A percentile compares a stretch with the other conserved stretches of the same genome.
Conservation (phyloP, 306 rosid species). For the Boehmeria nivea region DNA sequence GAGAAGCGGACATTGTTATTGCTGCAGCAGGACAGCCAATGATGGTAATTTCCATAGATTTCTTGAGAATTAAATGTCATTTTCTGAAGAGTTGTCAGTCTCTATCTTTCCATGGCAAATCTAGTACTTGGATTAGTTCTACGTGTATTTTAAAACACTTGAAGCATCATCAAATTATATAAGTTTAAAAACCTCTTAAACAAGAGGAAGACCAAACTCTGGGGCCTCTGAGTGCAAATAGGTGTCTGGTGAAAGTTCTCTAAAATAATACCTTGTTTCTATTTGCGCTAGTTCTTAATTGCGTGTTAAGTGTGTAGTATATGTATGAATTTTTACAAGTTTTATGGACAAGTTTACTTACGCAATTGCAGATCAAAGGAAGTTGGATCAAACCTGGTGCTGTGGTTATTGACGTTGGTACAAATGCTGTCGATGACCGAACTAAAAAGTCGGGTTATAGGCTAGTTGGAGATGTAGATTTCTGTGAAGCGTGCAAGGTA, state of each 20-base stretch:
- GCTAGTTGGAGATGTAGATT: conserved; percentile 91
- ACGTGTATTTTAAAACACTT: no score
- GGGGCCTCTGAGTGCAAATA: neutral
- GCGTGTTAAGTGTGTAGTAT: neutral
- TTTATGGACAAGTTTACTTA: neutral
- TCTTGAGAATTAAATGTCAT: no score
- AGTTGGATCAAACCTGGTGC: conserved; percentile 96
- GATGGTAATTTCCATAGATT: conserved; percentile 40
- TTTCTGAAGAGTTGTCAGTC: no score
- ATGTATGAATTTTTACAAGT: neutral
- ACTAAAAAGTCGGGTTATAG: conserved; percentile 75
- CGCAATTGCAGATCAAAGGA: conserved; percentile 58
- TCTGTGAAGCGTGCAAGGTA: conserved; percentile 69
- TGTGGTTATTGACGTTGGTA: conserved; percentile 88
- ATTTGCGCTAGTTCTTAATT: neutral
- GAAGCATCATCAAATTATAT: neutral
- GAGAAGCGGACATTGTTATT: conserved; percentile 77
- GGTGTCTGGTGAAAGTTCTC: neutral
- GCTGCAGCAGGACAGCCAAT: conserved; percentile 93
- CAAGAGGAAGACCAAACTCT: no score
- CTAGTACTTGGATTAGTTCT: no score
- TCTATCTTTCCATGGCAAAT: no score
- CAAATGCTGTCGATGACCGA: conserved; percentile 74
- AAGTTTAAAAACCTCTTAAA: neutral
- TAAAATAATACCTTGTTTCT: neutral